Base-by-base conservation (phyloP, 768 basidiomycete genomes). In the Rhodotorula babjevae region DNA sequence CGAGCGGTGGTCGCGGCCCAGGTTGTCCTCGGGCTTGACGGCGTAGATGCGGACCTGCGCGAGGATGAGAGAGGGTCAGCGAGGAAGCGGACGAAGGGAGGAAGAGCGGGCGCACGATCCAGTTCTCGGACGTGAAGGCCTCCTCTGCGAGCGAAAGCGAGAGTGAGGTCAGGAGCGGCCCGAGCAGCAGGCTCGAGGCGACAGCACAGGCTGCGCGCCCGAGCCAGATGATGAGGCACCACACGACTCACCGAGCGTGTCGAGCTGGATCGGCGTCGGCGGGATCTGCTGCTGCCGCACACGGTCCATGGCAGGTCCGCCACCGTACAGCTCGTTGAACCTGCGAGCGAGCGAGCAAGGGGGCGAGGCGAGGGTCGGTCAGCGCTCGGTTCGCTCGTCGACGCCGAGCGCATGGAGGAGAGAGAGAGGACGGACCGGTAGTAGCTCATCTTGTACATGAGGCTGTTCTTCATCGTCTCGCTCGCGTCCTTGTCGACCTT, bases 401-500 rank as follows among this genome's bases (percentile, higher is more conserved):
- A 12, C 29, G n/a, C 6, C 4, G n/a, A 40, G 1, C 23, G 36
- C 29, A n/a, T 47, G 59, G 9, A 80, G 81, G 29, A 19, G 9
- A n/a, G 23, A 11, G 53, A 46, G 5, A 15, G 25, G 29, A 62
- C 84, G 59, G 70, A 91, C 87, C 93, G 87, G 80, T 95, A 97
- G 81, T 95, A 98, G 25, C 90, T 91, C 93, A 97, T 93, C 85
- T 98, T 98, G 83, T 98, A 98, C 95, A 99, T 96, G 82, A 99
- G 83, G 78, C 92, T 91, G 79, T 96, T 89, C 83, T 85, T 91
- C 96, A 99, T 99, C 21, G 93, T 83, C 2, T 86, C 82, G 0
- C 90, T 87, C 61, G 96, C 96, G 60, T 83, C 83, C 40, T 90
- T 91, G 79, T 97, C 96, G 55, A 99, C 85, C 69, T 88, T 87